Conservation (phyloP, 2,329 filamentous ascomycete genomes). For the Monosporascus sp. region DNA sequence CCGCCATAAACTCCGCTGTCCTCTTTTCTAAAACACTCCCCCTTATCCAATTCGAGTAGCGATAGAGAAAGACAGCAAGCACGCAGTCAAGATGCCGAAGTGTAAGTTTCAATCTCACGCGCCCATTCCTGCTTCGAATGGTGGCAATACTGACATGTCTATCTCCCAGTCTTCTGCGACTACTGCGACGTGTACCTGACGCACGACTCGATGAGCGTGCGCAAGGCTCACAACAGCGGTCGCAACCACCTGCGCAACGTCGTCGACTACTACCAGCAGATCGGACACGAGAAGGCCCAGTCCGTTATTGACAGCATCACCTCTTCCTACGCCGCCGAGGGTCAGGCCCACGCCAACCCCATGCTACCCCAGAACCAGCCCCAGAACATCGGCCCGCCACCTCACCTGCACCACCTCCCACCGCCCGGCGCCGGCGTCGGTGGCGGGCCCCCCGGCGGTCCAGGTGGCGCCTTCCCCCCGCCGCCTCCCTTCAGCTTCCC, state of each 20-base stretch:
- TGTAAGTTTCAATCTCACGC: constrained; percentile 53
- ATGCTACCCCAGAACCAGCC: constrained; percentile 70
- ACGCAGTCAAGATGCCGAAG: constrained; percentile 67
- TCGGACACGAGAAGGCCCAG: constrained; percentile 97
- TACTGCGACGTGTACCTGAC: constrained; percentile 99
- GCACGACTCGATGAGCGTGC: constrained; percentile 99
- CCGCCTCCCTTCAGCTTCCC: constrained; percentile 60
- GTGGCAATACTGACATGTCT: constrained; percentile 12
- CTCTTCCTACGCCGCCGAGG: constrained; percentile 88
- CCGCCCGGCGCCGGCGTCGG: constrained; percentile 28
- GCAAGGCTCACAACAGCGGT: constrained; percentile 95
- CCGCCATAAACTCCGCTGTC: too few species aligned
- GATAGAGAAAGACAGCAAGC: neutral
- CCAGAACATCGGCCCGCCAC: constrained; percentile 88
- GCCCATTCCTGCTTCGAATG: neutral
- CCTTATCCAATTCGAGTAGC: neutral
- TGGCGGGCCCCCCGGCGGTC: constrained; percentile 26
- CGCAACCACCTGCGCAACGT: constrained; percentile 97
- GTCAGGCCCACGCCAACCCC: constrained; percentile 79
- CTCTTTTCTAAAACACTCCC: neutral
- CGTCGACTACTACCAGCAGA: constrained; percentile 98
- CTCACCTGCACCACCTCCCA: constrained; percentile 60
- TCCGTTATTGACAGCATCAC: constrained; percentile 98
- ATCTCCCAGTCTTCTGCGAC: constrained; percentile 71
- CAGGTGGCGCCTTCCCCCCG: constrained; percentile 31